Base-by-base conservation (phyloP, 2,329 filamentous ascomycete genomes). In the Claviceps spartinae region DNA sequence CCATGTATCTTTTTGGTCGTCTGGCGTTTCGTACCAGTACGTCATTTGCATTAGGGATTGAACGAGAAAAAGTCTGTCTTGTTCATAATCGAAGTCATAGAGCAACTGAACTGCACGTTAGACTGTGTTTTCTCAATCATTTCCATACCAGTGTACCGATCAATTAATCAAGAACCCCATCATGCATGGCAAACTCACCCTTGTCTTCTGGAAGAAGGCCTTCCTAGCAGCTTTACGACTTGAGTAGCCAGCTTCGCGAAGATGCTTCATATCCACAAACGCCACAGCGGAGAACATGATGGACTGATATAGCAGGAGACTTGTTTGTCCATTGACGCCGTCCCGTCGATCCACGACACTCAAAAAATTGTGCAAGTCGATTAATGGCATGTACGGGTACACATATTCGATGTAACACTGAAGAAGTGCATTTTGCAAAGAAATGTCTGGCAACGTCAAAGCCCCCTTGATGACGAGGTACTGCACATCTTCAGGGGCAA, bases 1-100 rank as follows among this genome's bases (percentile, higher is more conserved):
- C 87, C 91, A 96, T 46, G 90, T 96, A 65, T 96, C 91, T 67
- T 96, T 96, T 64, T 95, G 88, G 65, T 96, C 91, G 68, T 96
- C 89, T 0, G 90, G 90, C 13, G 88, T 95, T 68, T 96, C 90
- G 66, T 96, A 96, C 86, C 91, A 97, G 66, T 95, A 95, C 3
- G 90, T 95, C 86, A 96, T 90, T 54, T 96, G 76, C 24, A 96
- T 75, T 22, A 96, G 75, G 4, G 87, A 85, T 68, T 96, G 91
- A 16, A 96, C 88, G 24, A 96, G 77, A 20, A 88, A 81, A 53
- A 96, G 83, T 49, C 90, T 86, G 66, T 96, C 90, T 45, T 83
- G 81, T 68, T 97, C 91, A 66, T 94, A 95, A 67, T 97, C 91
- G 59, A 95, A 94, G 65, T 96, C 90, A 68, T 96, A 96, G 18